Evolutionary conservation across 2,329 filamentous ascomycete genomes (phyloP), one percentile per base, ranked within the genome.

Genomic region (Hymenoscyphus repandus): DNA sequence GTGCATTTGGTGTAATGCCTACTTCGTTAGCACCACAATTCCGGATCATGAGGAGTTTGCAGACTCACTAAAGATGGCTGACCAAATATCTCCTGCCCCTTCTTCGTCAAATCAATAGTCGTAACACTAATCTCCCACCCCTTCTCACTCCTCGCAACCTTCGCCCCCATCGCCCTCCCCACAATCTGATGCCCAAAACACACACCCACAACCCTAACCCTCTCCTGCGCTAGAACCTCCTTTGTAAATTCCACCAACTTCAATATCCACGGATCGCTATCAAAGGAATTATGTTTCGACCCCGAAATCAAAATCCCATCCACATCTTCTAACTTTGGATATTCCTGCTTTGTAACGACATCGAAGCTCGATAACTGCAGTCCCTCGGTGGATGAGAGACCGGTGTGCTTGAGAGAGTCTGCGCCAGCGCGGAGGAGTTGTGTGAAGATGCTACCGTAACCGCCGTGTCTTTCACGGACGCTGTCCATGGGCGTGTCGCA

Each of bases 101-200:
- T 78, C 20, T 77, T 72, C 4, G 83, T 88, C 64, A 95, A 72
- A 52, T 82, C 68, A 37, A 92, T 74, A 27, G 83, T 77, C 20
- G 79, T 79, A 2, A 93, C 89, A 45, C 85, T 82, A n/a, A 88
- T 72, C 70, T 95, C 90, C 90, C 90, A 95, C 2, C 88, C 89
- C 17, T 72, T 68, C 20, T 82, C 75, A 65, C 80, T 88, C 48
- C 82, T 72, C 33, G 75, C 83, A 2, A 95, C 86, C 59, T 79
- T 77, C 17, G 72, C 77, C 3, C 82, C 87, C 58, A 91, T 65
- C 1, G 88, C 87, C 47, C 89, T 76, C 1, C 79, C 88, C 39
- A 93, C 72, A 61, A 95, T 90, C 72, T 95, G 89, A 66, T 95
- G 90, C 5, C 90, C 90, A 67, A 92, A 95, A 69, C 90, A 95